Base-by-base conservation (phyloP, 495 filamentous ascomycete genomes). In the Trichoderma virens region DNA sequence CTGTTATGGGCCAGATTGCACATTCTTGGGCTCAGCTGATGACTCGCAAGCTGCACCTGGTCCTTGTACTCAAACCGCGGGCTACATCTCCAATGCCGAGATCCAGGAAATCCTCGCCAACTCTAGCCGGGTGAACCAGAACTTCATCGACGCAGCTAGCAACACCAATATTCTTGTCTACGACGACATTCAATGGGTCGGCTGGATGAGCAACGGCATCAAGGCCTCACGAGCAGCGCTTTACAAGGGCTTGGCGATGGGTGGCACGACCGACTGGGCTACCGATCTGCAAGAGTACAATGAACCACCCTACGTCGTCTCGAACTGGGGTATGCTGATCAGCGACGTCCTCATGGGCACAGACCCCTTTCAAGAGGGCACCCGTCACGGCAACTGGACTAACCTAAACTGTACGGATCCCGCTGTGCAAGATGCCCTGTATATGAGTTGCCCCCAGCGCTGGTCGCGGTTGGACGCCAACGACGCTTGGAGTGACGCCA, bases 251-350 rank as follows among this genome's bases (percentile, higher is more conserved):
- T 34, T 67, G 16, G 69, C 71, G 27, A 72, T 81, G 41, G 67
- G 30, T 5, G 79, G 79, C 14, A 76, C 69, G 7, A 67, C 35
- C 11, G 74, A 80, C 59, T 82, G 78, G 78, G 79, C 79, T 32
- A 67, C 66, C 59, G 75, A 80, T 61, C 62, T 81, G 59, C 59
- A 73, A 20, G n/a, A 43, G 18, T 69, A 45, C 39, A 27, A 69
- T 60, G 3, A 20, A 32, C 30, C 32, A 32, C 59, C 59, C 59
- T 18, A n/a, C 16, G 16, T 20, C 16, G 28, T 14, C 28, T 23
- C 16, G 28, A 38, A 18, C 28, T 60, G 28, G 59, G 59, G 30
- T n/a, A 3, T 38, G 27, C 32, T 60, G 5, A 60, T 60, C 59
- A 32, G 7, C 30, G 30, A 32, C 16, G 8, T 38, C 32, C 5